Base-by-base conservation (phyloP, 2,329 filamentous ascomycete species). In the Fusarium cyanostomum region DNA sequence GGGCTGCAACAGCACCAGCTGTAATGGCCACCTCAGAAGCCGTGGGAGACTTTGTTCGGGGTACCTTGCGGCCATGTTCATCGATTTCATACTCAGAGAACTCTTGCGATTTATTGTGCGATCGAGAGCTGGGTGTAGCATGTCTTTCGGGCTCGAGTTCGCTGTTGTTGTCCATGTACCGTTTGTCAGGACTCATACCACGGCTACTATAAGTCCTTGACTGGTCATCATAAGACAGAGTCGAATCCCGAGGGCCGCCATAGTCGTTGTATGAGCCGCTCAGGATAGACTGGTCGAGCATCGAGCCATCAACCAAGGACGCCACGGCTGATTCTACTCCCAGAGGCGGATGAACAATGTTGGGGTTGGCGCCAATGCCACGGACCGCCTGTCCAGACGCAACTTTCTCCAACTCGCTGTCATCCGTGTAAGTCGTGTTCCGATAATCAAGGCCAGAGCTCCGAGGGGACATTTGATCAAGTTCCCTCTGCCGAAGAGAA, bases 301-400 rank as follows among this genome's bases (percentile, higher is more conserved):
- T 80, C 0, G 92, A 94, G 15, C 93, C 92, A 68, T 95, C 90
- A 2, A 89, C 80, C 7, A 98, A 81, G 13, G 94, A 97, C 8
- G 94, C 94, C 10, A 98, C 94, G 9, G 91, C 91, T 12, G 94
- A 97, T 75, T 97, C 94, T 0, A 96, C 88, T 3, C 86, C 92
- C 30, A 88, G 73, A 2, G 86, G 87, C 2, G 86, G 88, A 68
- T 93, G 88, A 4, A 96, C 84, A 71, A 92, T 89, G 66, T 92
- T 84, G 2, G 92, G 89, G 67, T 92, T 96, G 10, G 88, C 88
- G 37, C 85, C 89, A 42, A 92, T 78, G 16, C 85, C 86, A 27
- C 85, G 86, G 24, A 97, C 87, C 53, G 91, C 86, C 68, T 92
- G 90, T 28, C 88, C 89, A 18, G 87, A 82, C 28, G 85, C 81